Conservation (phyloP, 768 basidiomycete genomes). For the Strobilomyces echinocephalus region DNA sequence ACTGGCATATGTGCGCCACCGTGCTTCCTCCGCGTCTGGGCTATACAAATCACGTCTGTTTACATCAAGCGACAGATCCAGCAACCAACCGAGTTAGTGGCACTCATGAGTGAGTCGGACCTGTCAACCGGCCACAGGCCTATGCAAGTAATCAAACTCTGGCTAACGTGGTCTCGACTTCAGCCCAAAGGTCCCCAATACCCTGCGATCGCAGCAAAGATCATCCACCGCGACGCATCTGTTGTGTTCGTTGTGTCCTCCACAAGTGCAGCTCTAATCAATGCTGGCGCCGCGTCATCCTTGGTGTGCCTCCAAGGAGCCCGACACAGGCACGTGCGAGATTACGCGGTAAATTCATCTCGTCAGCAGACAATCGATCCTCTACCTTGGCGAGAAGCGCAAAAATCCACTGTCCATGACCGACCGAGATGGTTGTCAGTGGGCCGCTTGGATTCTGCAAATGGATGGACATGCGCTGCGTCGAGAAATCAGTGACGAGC, state of each 20-base stretch:
- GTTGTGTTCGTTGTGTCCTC: constrained; percentile 31
- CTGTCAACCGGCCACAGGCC: neutral
- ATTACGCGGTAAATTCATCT: constrained; percentile 70
- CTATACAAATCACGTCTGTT: constrained; percentile 1
- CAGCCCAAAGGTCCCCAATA: constrained; percentile 81
- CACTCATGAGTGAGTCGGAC: neutral
- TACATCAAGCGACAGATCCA: constrained; percentile 7
- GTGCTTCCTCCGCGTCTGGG: neutral
- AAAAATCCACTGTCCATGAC: constrained; percentile 77
- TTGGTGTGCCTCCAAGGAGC: constrained; percentile 38
- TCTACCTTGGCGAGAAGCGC: constrained; percentile 66
- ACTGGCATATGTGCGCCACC: constrained; percentile 7
- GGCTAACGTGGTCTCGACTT: constrained; percentile 55
- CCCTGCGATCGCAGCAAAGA: constrained; percentile 57
- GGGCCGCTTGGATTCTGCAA: constrained; percentile 41
- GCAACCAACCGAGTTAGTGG: neutral
- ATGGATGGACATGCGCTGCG: constrained; percentile 57
- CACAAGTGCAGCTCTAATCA: neutral
- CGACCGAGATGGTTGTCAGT: constrained; percentile 41
- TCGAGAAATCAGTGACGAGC: constrained; percentile 6
- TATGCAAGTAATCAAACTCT: constrained; percentile 8
- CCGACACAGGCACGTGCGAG: constrained; percentile 67
- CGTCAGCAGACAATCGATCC: constrained; percentile 65
- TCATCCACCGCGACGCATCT: constrained; percentile 65
- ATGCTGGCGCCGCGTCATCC: constrained; percentile 5